Evolutionary conservation across 140 eudicot genomes (phyloP).

Genomic region (Flaveria floridana): DNA sequence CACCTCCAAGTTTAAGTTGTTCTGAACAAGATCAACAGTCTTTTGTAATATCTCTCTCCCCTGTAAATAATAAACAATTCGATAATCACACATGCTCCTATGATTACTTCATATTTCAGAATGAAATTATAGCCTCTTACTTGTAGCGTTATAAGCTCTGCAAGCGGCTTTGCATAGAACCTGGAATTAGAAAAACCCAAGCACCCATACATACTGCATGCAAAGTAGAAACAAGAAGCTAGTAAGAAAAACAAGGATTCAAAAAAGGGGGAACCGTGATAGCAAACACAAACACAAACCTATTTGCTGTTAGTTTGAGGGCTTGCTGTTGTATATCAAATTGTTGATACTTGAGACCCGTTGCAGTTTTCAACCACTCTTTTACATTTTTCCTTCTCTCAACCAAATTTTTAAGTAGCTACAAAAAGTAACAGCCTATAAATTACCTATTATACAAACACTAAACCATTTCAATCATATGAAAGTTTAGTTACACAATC

Average conservation of each 20-base stretch:
- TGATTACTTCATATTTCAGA: not conserved
- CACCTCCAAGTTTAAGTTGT: constrained; percentile 83
- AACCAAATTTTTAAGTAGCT: constrained; percentile 84
- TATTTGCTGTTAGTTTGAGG: constrained; percentile 91
- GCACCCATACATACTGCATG: constrained; percentile 96
- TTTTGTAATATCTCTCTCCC: constrained; percentile 98
- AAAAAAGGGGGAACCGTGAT: not conserved
- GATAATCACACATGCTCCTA: constrained; percentile 16
- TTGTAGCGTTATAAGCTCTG: constrained; percentile 89
- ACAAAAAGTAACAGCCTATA: constrained; percentile 20
- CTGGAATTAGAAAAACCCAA: constrained; percentile 96
- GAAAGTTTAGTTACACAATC: not conserved
- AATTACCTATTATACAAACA: not conserved
- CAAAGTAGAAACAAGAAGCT: not conserved
- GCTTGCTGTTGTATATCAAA: constrained; percentile 98
- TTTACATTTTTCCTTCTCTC: constrained; percentile 89
- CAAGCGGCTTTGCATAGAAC: constrained; percentile 96
- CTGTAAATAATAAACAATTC: constrained; percentile 40
- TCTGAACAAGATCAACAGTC: constrained; percentile 94
- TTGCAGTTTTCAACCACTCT: constrained; percentile 65
- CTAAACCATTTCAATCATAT: not conserved
- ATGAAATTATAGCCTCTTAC: constrained; percentile 37
- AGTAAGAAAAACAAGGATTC: constrained; percentile 1
- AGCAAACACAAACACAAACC: constrained; percentile 45
- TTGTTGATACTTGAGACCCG: constrained; percentile 89